Base-by-base conservation (phyloP, 1,284 basidiomycete genomes). In the Boletus chippewaensis region DNA sequence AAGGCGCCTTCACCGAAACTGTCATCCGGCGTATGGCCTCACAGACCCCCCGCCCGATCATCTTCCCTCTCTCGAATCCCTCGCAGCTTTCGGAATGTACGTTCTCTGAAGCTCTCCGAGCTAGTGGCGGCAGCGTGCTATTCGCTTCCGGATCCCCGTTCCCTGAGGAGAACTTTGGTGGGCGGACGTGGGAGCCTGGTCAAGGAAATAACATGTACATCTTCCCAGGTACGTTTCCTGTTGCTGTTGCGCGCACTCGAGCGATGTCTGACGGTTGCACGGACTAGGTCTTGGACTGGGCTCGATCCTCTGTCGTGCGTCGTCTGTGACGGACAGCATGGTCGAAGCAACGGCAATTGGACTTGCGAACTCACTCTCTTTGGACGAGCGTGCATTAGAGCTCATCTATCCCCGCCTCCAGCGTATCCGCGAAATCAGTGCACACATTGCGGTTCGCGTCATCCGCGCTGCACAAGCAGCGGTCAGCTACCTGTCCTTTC, bases 31-130 rank as follows among this genome's bases (percentile, higher is more conserved):
- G 79, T 11, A 95, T 98, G 92, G 82, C 86, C n/a, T 76, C 80
- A 45, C 75, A 90, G 59, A 96, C 95, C 72, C 74, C 81, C 18
- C 80, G 85, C 20, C 94, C 95, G 24, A 95, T 96, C 74, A 84
- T 97, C 68, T 96, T 97, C 79, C 91, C 95, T 44, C 82, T 97
- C n/a, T 93, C 90, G 32, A 98, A 97, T 73, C 95, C 95, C 28
- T 86, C 91, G 43, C 76, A 79, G 44, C 81, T 93, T 51, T 90
- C 87, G 35, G 90, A 92, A 66, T 88, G 87, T 64, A 85, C 87
- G 29, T 96, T 93, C 69, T 74, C 85, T 52, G 88, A 95, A 58
- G 92, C 93, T 1, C 80, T 96, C 51, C 72, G 79, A 49, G 83
- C 87, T 71, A 86, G 85, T 5, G 68, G 78, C 32, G 88, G 89